Evolutionary conservation across 371 early-diverging fungal species (phyloP).

Genomic region (Coemansia sp.): DNA sequence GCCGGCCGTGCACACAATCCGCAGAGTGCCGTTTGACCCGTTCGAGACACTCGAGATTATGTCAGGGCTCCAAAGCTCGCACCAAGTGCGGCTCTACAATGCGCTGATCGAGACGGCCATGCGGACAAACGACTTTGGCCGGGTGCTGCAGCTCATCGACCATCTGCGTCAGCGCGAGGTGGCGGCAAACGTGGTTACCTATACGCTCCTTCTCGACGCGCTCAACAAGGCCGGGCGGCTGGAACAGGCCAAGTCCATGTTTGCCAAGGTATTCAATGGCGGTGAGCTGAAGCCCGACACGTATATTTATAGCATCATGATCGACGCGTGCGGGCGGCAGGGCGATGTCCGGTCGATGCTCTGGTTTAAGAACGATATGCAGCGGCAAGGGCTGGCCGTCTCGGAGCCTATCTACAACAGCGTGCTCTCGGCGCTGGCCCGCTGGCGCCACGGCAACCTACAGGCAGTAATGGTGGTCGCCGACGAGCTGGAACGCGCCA

Average conservation of each 20-base stretch:
- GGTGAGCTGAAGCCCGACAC: conserved; percentile 33
- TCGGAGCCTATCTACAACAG: conserved; percentile 39
- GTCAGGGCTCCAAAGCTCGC: not conserved
- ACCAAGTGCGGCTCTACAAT: conserved; percentile 40
- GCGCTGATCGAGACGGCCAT: conserved; percentile 33
- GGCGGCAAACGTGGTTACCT: conserved; percentile 36
- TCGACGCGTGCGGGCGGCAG: conserved; percentile 42
- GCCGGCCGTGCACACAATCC: conserved; percentile 23
- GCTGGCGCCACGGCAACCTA: conserved; percentile 27
- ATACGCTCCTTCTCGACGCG: conserved; percentile 44
- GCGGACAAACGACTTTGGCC: conserved; percentile 36
- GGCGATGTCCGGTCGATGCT: conserved; percentile 30
- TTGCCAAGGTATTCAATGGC: conserved; percentile 20
- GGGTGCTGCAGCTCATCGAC: conserved; percentile 32
- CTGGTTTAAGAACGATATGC: conserved; percentile 29
- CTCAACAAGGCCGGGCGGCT: conserved; percentile 42
- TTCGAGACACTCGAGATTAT: conserved; percentile 29
- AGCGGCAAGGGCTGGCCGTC: conserved; percentile 7
- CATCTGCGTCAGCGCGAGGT: conserved; percentile 34
- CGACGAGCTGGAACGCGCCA: conserved; percentile 23
- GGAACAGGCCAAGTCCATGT: conserved; percentile 41
- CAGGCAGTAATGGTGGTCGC: conserved; percentile 11
- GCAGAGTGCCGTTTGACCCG: conserved; percentile 24
- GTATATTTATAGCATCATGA: conserved; percentile 45
- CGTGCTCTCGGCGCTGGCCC: conserved; percentile 25